Conservation (phyloP, 2,329 filamentous ascomycete genomes). For the Apiospora aurea region DNA sequence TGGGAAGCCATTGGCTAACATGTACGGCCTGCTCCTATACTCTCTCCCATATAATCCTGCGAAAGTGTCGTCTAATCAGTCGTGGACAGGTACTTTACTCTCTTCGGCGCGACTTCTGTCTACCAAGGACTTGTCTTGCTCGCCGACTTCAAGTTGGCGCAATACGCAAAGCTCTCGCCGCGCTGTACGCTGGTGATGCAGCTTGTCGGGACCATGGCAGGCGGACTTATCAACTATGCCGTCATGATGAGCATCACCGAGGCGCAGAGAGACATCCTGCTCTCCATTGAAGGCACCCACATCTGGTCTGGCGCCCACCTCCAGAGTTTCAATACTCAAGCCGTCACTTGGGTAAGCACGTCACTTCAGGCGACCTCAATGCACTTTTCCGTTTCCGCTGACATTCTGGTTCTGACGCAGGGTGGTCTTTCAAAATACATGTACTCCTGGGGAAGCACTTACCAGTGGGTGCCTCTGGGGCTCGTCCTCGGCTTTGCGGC, state of each 20-base stretch:
- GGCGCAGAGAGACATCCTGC: conserved; percentile 45
- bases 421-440: conserved; percentile 42
- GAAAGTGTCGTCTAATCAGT: neutral
- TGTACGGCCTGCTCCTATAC: conserved; percentile 31
- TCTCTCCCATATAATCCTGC: neutral
- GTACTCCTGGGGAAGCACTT: conserved; percentile 44
- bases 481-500: conserved; percentile 47
- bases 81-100: conserved; percentile 45
- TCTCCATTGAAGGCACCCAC: conserved; percentile 46
- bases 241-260: conserved; percentile 47
- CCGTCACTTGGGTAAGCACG: conserved; percentile 14
- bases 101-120: conserved; percentile 44
- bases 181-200: conserved; percentile 34
- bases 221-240: conserved; percentile 47
- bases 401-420: conserved; percentile 33
- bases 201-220: conserved; percentile 42
- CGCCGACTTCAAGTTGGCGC: conserved; percentile 37
- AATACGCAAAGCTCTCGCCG: conserved; percentile 26
- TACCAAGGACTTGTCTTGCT: conserved; percentile 43
- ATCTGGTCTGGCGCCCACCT: conserved; percentile 49
- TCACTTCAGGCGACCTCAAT: neutral
- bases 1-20: conserved; percentile 48
- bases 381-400: neutral
- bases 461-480: conserved; percentile 44
- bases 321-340: conserved; percentile 47